phyloP scores from a whole-genome alignment of 768 basidiomycete genomes.

The Tricholoma terreum region DNA sequence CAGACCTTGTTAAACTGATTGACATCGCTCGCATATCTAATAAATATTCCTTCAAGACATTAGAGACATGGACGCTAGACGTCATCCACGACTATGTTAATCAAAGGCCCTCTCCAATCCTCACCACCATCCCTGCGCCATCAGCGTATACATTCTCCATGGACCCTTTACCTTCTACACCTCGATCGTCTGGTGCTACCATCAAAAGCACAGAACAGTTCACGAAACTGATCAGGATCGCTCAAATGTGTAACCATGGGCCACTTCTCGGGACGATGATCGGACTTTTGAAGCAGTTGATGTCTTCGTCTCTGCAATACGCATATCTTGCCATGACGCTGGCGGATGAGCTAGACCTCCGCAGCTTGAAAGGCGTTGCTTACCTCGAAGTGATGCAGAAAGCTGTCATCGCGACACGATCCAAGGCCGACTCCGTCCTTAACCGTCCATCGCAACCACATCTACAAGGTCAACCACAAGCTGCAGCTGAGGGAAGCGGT shows the following conservation, averaged over 20 bases:
- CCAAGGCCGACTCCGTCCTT: conserved; percentile 27
- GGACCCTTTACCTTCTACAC: conserved; percentile 12
- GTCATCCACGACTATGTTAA: conserved; percentile 69
- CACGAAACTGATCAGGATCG: conserved; percentile 60
- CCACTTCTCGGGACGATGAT: conserved; percentile 61
- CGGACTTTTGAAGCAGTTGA: conserved; percentile 53
- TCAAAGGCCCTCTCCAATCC: conserved; percentile 51
- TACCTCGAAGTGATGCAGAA: conserved; percentile 77
- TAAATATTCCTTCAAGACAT: conserved; percentile 72
- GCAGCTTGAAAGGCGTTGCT: conserved; percentile 56
- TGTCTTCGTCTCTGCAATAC: conserved; percentile 60
- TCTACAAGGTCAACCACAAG: conserved; percentile 2
- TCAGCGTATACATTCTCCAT: conserved; percentile 31
- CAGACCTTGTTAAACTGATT: conserved; percentile 53
- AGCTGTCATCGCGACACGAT: conserved; percentile 40
- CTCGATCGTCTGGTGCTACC: conserved; percentile 12
- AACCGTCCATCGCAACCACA: conserved; percentile 16
- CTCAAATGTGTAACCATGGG: conserved; percentile 64
- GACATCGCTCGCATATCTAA: conserved; percentile 64
- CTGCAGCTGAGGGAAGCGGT: neutral
- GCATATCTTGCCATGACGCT: conserved; percentile 73
- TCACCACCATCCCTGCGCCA: conserved; percentile 39
- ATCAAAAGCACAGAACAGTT: conserved; percentile 44
- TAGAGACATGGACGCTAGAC: conserved; percentile 74
- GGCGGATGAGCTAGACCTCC: conserved; percentile 65